A percentile compares a stretch with the other conserved stretches of the same genome.
Evolutionary conservation across 176 grass and related monocot species (phyloP).

Genomic region (Eragrostis curvula): DNA sequence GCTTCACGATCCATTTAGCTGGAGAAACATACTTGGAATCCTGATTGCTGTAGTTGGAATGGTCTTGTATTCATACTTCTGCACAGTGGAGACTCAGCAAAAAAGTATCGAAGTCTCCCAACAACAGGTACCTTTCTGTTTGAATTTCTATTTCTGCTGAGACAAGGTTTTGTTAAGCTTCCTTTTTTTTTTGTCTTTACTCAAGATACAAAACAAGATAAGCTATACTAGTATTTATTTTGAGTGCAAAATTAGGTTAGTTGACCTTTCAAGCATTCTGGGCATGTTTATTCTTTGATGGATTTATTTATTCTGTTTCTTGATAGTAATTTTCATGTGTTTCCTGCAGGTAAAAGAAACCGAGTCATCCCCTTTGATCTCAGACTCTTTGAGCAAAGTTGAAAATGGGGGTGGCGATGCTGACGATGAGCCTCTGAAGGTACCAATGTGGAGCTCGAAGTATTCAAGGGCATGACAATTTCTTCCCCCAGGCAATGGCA

Average conservation of each 20-base stretch:
- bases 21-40: slow-evolving; percentile 95
- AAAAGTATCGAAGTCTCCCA: slow-evolving; percentile 57
- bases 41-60: slow-evolving; percentile 81
- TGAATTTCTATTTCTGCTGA: not conserved
- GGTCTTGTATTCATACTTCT: slow-evolving; percentile 88
- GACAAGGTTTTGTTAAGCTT: not conserved
- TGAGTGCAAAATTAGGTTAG: not conserved
- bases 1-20: slow-evolving; percentile 91
- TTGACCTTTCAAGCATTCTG: not conserved
- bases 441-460: slow-evolving; percentile 80
- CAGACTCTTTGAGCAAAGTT: slow-evolving; percentile 64
- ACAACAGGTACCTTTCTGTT: slow-evolving; percentile 59
- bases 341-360: slow-evolving; percentile 58
- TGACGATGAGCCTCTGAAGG: slow-evolving; percentile 72
- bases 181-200: not conserved
- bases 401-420: slow-evolving; percentile 51
- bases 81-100: slow-evolving; percentile 59
- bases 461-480: slow-evolving; percentile 63
- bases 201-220: not conserved
- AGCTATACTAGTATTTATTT: not conserved
- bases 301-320: not conserved
- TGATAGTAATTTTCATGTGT: not conserved
- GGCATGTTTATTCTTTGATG: not conserved
- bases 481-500: slow-evolving; percentile 8
- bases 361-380: slow-evolving; percentile 61